Evolutionary conservation across 2,329 filamentous ascomycete species (phyloP).

Genomic region (Pestalotiopsis fici): DNA sequence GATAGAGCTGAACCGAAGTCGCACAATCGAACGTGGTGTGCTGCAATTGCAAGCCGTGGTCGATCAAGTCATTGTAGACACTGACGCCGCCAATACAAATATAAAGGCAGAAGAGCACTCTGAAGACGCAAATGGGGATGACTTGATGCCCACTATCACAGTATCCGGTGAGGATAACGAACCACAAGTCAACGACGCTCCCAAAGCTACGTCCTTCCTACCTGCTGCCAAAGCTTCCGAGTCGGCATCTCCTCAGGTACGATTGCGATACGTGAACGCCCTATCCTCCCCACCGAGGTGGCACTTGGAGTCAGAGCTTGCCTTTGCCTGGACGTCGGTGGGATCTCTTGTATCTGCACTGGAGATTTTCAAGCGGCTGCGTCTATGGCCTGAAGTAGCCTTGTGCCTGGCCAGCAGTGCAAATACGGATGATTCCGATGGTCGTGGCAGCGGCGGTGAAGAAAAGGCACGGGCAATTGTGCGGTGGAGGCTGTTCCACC

Average conservation of each 20-base stretch:
- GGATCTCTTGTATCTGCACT: constrained; percentile 87
- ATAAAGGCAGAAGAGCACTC: constrained; percentile 17
- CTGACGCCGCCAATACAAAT: constrained; percentile 30
- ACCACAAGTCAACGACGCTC: constrained; percentile 11
- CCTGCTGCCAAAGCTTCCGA: constrained; percentile 75
- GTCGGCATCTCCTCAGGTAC: constrained; percentile 73
- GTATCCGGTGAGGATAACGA: constrained; percentile 39
- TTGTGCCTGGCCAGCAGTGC: constrained; percentile 74
- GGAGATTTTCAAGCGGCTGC: constrained; percentile 91
- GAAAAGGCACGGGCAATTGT: constrained; percentile 79
- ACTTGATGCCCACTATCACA: constrained; percentile 45
- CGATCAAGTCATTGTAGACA: constrained; percentile 92
- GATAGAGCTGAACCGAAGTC: constrained; percentile 83
- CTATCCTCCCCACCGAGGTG: constrained; percentile 84
- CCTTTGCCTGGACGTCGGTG: constrained; percentile 86
- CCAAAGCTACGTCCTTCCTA: constrained; percentile 75
- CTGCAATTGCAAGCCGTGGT: constrained; percentile 93
- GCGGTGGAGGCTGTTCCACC: constrained; percentile 76
- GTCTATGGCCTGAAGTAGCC: constrained; percentile 93
- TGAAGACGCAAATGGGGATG: constrained; percentile 19
- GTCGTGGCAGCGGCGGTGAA: constrained; percentile 62
- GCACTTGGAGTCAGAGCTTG: constrained; percentile 93
- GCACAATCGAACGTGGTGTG: constrained; percentile 86
- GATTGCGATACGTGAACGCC: constrained; percentile 81
- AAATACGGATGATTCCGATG: constrained; percentile 58